These are phyloP conservation scores for Diaporthe batatas DNA, from an alignment of 2,329 filamentous ascomycete genomes.

Conservation along the genomic window DNA sequence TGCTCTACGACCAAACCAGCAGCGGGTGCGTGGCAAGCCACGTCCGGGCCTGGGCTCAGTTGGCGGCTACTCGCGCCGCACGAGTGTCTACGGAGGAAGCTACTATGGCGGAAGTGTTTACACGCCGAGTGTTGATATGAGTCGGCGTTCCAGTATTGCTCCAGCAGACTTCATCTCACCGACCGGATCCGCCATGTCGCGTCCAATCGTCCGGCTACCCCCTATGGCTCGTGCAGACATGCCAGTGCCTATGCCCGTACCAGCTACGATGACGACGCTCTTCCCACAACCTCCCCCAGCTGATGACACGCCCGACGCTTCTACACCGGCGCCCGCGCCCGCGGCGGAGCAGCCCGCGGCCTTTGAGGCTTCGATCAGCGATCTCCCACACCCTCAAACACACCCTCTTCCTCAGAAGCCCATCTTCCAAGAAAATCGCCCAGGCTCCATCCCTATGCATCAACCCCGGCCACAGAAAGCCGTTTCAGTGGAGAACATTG, in stretches of 20 bases:
- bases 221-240: slow-evolving; percentile 62
- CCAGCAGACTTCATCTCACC: slow-evolving; percentile 84
- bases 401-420: slow-evolving; percentile 72
- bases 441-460: slow-evolving; percentile 79
- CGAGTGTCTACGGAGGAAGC: slow-evolving; percentile 82
- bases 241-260: slow-evolving; percentile 45
- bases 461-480: slow-evolving; percentile 95
- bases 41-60: slow-evolving; percentile 78
- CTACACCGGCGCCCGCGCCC: slow-evolving; percentile 17
- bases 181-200: slow-evolving; percentile 81
- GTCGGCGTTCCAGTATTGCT: slow-evolving; percentile 84
- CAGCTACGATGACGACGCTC: slow-evolving; percentile 44
- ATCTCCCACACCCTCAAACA: slow-evolving; percentile 68
- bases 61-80: slow-evolving; percentile 79
- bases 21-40: slow-evolving; percentile 81
- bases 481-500: slow-evolving; percentile 92
- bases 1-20: slow-evolving; percentile 92
- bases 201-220: slow-evolving; percentile 88
- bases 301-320: slow-evolving; percentile 41
- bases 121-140: slow-evolving; percentile 88
- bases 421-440: slow-evolving; percentile 67
- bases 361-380: slow-evolving; percentile 60
- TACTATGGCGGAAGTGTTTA: slow-evolving; percentile 78
- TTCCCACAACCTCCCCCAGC: slow-evolving; percentile 39
- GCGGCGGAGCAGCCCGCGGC: slow-evolving; percentile 29